Conservation (phyloP, 371 early-diverging fungal species). For the Conidiobolus incongruus region DNA sequence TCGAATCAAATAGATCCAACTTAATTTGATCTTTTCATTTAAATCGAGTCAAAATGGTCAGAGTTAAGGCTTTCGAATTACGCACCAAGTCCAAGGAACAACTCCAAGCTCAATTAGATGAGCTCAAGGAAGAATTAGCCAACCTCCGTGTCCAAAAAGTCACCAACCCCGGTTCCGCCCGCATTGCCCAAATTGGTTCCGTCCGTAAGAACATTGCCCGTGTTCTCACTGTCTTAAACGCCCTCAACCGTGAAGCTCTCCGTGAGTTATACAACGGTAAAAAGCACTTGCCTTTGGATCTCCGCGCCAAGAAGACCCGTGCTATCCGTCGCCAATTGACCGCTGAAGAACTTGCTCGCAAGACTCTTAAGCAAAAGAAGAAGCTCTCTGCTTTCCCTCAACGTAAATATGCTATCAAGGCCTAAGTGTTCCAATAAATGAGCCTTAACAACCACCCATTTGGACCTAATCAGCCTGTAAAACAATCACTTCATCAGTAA, state of each 20-base stretch:
- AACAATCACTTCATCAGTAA: too few relatives aligned
- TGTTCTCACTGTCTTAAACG: constrained; percentile 79
- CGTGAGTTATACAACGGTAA: constrained; percentile 65
- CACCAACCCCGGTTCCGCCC: constrained; percentile 43
- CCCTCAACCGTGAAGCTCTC: constrained; percentile 62
- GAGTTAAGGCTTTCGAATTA: constrained; percentile 76
- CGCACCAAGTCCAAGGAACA: constrained; percentile 78
- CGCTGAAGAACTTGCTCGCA: constrained; percentile 20
- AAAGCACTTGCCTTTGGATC: constrained; percentile 79
- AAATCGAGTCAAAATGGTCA: not conserved
- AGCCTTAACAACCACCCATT: too few relatives aligned
- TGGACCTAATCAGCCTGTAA: too few relatives aligned
- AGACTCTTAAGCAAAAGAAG: constrained; percentile 27
- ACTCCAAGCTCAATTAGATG: constrained; percentile 67
- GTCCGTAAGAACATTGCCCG: constrained; percentile 84
- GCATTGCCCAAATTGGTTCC: constrained; percentile 58
- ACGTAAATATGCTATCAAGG: constrained; percentile 69
- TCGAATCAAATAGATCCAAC: not conserved
- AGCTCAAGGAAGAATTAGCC: constrained; percentile 80
- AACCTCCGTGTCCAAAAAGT: constrained; percentile 80
- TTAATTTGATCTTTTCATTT: not conserved
- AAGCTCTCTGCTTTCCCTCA: constrained; percentile 60
- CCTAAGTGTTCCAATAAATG: constrained; percentile 19
- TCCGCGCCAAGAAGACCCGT: constrained; percentile 90
- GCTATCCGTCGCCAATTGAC: constrained; percentile 88